These are phyloP conservation scores for Phaffomyces opuntiae DNA, from an alignment of 805 yeast genomes.

Conservation along the genomic window DNA sequence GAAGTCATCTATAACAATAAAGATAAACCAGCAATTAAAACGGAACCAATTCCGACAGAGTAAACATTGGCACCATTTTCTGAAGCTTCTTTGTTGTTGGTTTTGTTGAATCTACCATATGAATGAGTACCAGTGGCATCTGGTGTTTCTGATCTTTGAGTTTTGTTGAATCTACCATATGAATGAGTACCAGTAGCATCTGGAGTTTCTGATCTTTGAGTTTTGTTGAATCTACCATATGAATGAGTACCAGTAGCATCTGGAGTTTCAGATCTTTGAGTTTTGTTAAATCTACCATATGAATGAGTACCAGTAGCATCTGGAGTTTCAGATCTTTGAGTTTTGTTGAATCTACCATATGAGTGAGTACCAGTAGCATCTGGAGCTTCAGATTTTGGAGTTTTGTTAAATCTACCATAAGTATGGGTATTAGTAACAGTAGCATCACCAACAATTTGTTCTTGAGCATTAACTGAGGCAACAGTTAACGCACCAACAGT, in stretches of 20 bases:
- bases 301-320: constrained; percentile 41
- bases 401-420: constrained; percentile 49
- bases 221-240: constrained; percentile 49
- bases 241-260: constrained; percentile 45
- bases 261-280: constrained; percentile 25
- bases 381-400: constrained; percentile 35
- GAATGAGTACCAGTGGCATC: constrained; percentile 40
- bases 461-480: constrained; percentile 20
- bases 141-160: constrained; percentile 25
- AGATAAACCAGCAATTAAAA: constrained; percentile 43
- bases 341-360: constrained; percentile 45
- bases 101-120: constrained; percentile 43
- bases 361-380: constrained; percentile 43
- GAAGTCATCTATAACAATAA: constrained; percentile 26
- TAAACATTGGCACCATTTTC: constrained; percentile 20
- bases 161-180: constrained; percentile 47
- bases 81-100: constrained; percentile 24
- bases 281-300: constrained; percentile 46
- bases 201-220: constrained; percentile 28
- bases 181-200: constrained; percentile 44
- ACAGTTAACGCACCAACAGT: constrained; percentile 16
- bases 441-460: constrained; percentile 18
- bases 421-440: constrained; percentile 41
- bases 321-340: constrained; percentile 28
- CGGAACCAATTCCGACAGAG: constrained; percentile 36